These are phyloP conservation scores for Quercus lobata DNA, from an alignment of 331 rosid genomes.

Conservation along the genomic window DNA sequence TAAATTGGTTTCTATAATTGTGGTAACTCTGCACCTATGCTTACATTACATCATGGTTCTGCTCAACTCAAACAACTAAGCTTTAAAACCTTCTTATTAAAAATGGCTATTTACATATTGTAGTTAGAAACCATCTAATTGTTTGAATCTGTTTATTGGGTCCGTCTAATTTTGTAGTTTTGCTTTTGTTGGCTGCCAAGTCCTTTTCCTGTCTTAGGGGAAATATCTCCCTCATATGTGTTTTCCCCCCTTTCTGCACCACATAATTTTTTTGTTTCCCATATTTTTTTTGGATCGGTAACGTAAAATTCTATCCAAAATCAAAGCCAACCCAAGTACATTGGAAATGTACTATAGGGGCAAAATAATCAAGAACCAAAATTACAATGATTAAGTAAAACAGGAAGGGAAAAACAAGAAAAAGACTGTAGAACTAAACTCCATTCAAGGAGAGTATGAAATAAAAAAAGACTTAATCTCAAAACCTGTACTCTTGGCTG, in stretches of 20 bases:
- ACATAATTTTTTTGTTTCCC: not conserved
- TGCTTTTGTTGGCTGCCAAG: not conserved
- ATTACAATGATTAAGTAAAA: no score
- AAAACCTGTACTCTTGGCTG: no score
- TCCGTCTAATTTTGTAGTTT: not conserved
- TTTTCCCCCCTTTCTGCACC: not conserved
- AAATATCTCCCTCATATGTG: not conserved
- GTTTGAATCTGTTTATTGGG: not conserved
- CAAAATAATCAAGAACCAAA: no score
- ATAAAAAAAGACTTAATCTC: no score
- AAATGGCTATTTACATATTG: not conserved
- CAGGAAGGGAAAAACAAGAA: no score
- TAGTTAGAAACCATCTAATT: not conserved
- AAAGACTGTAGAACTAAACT: no score
- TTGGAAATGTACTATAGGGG: no score
- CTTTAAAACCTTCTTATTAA: not conserved
- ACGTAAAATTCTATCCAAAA: no score
- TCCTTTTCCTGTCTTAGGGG: not conserved
- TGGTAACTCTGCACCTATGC: not conserved
- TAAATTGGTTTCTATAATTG: not conserved
- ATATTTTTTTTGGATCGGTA: not conserved
- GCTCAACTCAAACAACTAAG: not conserved
- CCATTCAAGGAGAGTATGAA: no score
- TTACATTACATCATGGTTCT: not conserved
- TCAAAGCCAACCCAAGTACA: no score